Evolutionary conservation across 1,139 yeast genomes (phyloP), one percentile per base, ranked within the genome.

Genomic region (Diutina ranongensis): DNA sequence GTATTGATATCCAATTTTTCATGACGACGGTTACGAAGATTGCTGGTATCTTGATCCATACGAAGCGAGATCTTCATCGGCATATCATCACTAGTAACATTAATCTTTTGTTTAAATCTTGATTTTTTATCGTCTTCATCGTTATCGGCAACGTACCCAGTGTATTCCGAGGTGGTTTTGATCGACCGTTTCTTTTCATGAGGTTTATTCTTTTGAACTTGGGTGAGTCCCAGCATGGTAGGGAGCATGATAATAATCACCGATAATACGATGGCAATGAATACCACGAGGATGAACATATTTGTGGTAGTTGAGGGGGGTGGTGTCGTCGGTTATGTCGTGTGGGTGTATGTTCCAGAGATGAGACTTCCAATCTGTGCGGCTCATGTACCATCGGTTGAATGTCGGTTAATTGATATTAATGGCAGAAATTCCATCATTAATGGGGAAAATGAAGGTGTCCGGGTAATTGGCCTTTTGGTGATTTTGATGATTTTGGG

Each of bases 191-290:
- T 40, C 41, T 55, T 51, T 27, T 49, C 52, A 19, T 55, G 53
- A 28, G 58, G 60, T 36, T 40, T 25, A n/a, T 44, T 46, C 40
- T 59, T 55, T 45, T 63, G 56, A 20, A 64, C 52, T 8, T 57
- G 59, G 10, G 72, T 67, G 47, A 70, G 56, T 2, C 72, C 71
- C n/a, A 67, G 61, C 15, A 60, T 55, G 50, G 63, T 64, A 2
- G 75, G 75, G 45, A 70, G 61, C 44, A 57, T 55, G 21, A 70
- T 45, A 35, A 68, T 56, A 15, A 60, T 49, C 1, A 56, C 67
- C 27, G 65, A 65, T 40, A 69, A 49, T 13, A 63, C 52, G 2
- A 65, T 18, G 15, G 52, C 52, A 49, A 25, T 65, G 60, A 46
- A 60, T 46, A 50, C 54, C 13, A 59, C 53, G 13, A 66, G 52